Evolutionary conservation across 441 rosid species (phyloP).

Genomic region (Breynia disticha): DNA sequence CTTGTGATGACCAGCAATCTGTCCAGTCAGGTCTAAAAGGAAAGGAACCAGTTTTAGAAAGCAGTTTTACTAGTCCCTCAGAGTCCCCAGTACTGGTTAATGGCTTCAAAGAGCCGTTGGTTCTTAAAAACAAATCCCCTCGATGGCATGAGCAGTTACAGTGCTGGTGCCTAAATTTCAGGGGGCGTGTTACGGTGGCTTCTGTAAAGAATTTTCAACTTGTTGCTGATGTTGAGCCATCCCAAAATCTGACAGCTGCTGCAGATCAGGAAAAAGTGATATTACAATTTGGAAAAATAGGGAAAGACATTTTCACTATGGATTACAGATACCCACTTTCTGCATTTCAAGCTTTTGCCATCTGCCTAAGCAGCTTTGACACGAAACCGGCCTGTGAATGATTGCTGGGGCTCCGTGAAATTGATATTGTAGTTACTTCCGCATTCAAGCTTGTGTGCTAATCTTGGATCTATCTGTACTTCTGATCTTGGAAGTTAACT

Average conservation of each 20-base stretch:
- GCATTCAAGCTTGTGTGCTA: slow-evolving; percentile 12
- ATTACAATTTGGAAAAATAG: slow-evolving; percentile 84
- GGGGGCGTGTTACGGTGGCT: slow-evolving; percentile 91
- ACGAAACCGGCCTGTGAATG: slow-evolving; percentile 88
- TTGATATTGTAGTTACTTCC: background rate
- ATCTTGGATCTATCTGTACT: background rate
- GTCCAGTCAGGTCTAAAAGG: slow-evolving; percentile 29
- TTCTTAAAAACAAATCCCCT: slow-evolving; percentile 80
- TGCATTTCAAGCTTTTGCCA: slow-evolving; percentile 83
- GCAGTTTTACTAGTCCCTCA: slow-evolving; percentile 28
- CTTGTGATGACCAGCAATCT: slow-evolving; percentile 30
- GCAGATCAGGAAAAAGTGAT: slow-evolving; percentile 76
- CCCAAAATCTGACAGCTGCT: slow-evolving; percentile 37
- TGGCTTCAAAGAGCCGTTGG: slow-evolving; percentile 35
- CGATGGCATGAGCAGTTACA: slow-evolving; percentile 96
- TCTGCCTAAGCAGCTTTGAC: slow-evolving; percentile 90
- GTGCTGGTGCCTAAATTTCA: slow-evolving; percentile 94
- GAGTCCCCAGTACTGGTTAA: slow-evolving; percentile 22
- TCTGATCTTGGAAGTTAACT: slow-evolving; percentile 14
- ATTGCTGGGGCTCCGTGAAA: slow-evolving; percentile 7
- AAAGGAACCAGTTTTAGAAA: slow-evolving; percentile 26
- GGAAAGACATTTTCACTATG: slow-evolving; percentile 87
- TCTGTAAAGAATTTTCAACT: slow-evolving; percentile 95
- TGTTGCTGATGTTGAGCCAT: slow-evolving; percentile 58
- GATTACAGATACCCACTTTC: slow-evolving; percentile 81